phyloP scores from a whole-genome alignment of 805 yeast genomes.

The Candida parachauliodes region DNA sequence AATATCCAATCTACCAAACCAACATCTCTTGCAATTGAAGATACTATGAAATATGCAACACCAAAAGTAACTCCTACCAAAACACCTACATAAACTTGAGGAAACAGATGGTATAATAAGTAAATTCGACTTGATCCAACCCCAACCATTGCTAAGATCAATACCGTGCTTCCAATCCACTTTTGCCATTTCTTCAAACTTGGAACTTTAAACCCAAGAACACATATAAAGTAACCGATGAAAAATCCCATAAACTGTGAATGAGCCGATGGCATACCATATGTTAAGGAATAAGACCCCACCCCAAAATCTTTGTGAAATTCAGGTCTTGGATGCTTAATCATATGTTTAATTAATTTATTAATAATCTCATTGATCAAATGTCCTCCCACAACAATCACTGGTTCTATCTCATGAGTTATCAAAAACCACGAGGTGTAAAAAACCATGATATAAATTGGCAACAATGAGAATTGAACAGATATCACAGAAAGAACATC shows the following conservation, averaged over 20 bases:
- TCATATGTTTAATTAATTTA: slow-evolving; percentile 56
- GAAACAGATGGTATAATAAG: slow-evolving; percentile 67
- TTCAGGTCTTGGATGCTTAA: slow-evolving; percentile 76
- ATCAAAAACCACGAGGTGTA: slow-evolving; percentile 80
- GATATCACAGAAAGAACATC: slow-evolving; percentile 56
- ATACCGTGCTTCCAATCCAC: slow-evolving; percentile 21
- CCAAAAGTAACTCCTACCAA: slow-evolving; percentile 62
- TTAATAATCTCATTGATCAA: slow-evolving; percentile 72
- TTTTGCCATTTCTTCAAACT: slow-evolving; percentile 25
- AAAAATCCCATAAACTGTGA: slow-evolving; percentile 93
- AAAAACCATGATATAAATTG: slow-evolving; percentile 73
- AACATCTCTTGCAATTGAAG: slow-evolving; percentile 54
- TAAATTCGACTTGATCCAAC: slow-evolving; percentile 74
- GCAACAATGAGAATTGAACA: slow-evolving; percentile 76
- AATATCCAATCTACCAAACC: slow-evolving; percentile 70
- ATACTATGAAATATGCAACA: slow-evolving; percentile 48
- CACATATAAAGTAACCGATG: slow-evolving; percentile 52
- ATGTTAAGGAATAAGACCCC: slow-evolving; percentile 51
- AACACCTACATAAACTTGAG: slow-evolving; percentile 75
- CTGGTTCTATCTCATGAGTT: slow-evolving; percentile 82
- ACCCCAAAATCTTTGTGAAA: slow-evolving; percentile 43
- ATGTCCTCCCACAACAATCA: slow-evolving; percentile 82
- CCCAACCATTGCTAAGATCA: slow-evolving; percentile 27
- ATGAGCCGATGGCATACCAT: slow-evolving; percentile 98
- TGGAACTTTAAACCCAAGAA: slow-evolving; percentile 38